These are phyloP conservation scores for Oenanthe javanica DNA, from an alignment of 140 eudicot species.

Conservation along the genomic window DNA sequence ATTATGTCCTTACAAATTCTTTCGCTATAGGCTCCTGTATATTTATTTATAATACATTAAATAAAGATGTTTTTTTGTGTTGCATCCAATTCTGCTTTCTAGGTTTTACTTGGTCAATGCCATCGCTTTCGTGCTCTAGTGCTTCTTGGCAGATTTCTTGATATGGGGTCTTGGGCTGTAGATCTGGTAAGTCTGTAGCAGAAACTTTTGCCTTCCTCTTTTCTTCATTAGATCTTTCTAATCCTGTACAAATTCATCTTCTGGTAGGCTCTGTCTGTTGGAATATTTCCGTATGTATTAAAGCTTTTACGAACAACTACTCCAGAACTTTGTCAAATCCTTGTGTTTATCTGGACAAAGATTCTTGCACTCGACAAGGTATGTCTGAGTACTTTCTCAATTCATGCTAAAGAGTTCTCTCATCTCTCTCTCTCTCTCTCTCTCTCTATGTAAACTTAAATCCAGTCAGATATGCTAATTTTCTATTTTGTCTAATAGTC, in stretches of 20 bases:
- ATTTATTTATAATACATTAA: neutral
- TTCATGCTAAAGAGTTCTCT: neutral
- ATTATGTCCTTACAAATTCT: neutral
- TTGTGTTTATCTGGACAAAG: constrained; percentile 95
- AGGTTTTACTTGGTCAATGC: constrained; percentile 85
- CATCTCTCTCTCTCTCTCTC: neutral
- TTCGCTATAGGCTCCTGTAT: neutral
- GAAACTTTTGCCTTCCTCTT: neutral
- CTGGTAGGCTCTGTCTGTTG: constrained; percentile 86
- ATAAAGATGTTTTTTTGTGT: neutral
- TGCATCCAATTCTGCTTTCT: neutral
- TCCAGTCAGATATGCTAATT: neutral
- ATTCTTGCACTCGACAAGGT: constrained; percentile 96
- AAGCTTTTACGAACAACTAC: constrained; percentile 84
- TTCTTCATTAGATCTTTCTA: neutral
- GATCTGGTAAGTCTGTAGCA: constrained; percentile 52
- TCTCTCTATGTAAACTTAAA: neutral
- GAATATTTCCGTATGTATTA: constrained; percentile 83
- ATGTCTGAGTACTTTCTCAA: neutral
- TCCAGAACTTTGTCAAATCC: constrained; percentile 91
- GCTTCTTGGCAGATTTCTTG: constrained; percentile 91
- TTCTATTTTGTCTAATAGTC: constrained; percentile 40
- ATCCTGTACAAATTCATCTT: neutral
- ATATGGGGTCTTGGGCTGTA: constrained; percentile 98
- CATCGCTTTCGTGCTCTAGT: constrained; percentile 96